A percentile compares a stretch with the other conserved stretches of the same genome.
These are phyloP conservation scores for Anastatica hierochuntica DNA, from an alignment of 345 rosid species.

Conservation along the genomic window DNA sequence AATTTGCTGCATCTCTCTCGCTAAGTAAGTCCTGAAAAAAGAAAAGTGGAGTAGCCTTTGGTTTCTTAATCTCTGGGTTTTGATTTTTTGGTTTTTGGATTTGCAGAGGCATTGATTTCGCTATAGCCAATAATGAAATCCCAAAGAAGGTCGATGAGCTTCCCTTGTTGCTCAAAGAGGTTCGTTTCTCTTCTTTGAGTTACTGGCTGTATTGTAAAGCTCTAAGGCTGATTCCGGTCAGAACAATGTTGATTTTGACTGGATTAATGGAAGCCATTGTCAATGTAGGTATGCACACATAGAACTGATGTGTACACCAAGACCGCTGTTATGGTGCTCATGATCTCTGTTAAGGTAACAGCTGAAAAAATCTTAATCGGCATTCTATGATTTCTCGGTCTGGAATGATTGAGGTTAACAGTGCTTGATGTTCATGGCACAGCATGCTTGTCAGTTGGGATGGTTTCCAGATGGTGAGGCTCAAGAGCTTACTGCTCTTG, in stretches of 20 bases:
- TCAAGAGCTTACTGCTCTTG: conserved; percentile 49
- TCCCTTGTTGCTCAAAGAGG: too few relatives aligned
- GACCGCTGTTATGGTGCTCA: conserved; percentile 69
- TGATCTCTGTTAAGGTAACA: conserved; percentile 81
- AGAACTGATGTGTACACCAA: conserved; percentile 39
- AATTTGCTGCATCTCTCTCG: conserved; percentile 54
- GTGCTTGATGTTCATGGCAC: background rate
- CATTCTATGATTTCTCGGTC: too few relatives aligned
- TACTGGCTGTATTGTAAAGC: too few relatives aligned
- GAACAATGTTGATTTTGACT: too few relatives aligned
- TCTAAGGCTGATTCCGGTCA: too few relatives aligned
- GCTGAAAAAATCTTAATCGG: too few relatives aligned
- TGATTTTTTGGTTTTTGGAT: too few relatives aligned
- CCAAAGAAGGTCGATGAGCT: conserved; percentile 37
- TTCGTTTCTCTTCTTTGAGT: too few relatives aligned
- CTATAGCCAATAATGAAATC: conserved; percentile 64
- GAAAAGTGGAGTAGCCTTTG: too few relatives aligned
- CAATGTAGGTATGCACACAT: conserved; percentile 48
- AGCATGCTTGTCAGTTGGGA: conserved; percentile 75
- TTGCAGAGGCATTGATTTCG: conserved; percentile 85
- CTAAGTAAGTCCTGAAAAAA: conserved; percentile 32
- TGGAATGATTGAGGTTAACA: too few relatives aligned
- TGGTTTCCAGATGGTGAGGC: conserved; percentile 64
- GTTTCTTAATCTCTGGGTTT: background rate
- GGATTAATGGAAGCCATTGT: background rate